phyloP scores from a whole-genome alignment of 306 rosid species.

The Sindora glabra region DNA sequence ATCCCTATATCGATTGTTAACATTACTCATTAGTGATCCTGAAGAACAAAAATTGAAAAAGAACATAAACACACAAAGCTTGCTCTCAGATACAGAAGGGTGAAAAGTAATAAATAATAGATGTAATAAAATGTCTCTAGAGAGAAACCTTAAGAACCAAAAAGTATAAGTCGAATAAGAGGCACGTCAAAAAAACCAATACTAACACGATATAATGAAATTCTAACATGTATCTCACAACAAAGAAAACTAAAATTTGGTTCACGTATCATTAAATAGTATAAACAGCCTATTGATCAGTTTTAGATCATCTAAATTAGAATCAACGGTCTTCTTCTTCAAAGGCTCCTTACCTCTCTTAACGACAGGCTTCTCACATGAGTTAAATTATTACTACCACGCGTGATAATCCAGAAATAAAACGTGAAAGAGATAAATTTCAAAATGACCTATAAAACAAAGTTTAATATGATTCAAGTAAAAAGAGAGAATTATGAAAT shows the following conservation, averaged over 20 bases:
- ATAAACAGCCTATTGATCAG: conserved; percentile 66
- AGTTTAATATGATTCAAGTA: not conserved
- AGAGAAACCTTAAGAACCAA: not conserved
- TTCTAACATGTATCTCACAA: no score
- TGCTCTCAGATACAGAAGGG: not conserved
- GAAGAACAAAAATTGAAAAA: not conserved
- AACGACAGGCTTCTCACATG: conserved; percentile 80
- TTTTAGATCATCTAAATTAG: conserved; percentile 69
- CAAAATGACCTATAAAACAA: conserved; percentile 4
- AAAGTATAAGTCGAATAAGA: not conserved
- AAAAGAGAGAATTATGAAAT: conserved; percentile 23
- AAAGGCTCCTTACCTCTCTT: conserved; percentile 95
- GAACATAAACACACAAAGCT: not conserved
- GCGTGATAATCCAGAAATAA: conserved; percentile 25
- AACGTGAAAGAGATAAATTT: conserved; percentile 15
- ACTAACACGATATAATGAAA: no score
- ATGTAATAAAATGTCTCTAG: no score
- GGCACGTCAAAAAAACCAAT: not conserved
- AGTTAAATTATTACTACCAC: conserved; percentile 37
- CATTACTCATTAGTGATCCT: conserved; percentile 11
- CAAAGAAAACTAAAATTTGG: no score
- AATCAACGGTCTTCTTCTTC: conserved; percentile 80
- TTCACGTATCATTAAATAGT: conserved; percentile 69
- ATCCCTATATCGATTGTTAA: conserved; percentile 49
- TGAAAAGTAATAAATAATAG: not conserved